Evolutionary conservation across 2,329 filamentous ascomycete species (phyloP).

Genomic region (Botryosphaeria agaves): DNA sequence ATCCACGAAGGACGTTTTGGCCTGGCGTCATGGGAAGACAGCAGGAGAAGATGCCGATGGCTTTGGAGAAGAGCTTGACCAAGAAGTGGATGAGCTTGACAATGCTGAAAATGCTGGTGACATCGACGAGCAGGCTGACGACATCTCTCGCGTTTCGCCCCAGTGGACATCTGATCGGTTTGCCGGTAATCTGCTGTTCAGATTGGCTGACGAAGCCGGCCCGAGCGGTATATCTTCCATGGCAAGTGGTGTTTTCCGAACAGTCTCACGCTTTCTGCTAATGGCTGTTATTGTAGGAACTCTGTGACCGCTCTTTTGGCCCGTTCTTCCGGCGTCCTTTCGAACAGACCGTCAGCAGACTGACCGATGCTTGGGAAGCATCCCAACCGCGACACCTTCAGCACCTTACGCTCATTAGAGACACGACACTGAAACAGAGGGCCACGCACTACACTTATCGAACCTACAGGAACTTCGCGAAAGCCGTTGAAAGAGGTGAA

Average conservation of each 20-base stretch:
- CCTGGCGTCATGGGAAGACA: conserved; percentile 5
- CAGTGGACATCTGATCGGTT: conserved; percentile 37
- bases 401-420: conserved; percentile 38
- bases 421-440: conserved; percentile 30
- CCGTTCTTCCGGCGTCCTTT: conserved; percentile 35
- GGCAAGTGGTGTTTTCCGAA: conserved; percentile 11
- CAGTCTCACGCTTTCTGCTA: neutral
- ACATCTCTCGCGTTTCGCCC: conserved; percentile 21
- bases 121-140: neutral
- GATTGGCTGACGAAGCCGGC: conserved; percentile 29
- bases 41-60: conserved; percentile 9
- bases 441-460: conserved; percentile 37
- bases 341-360: conserved; percentile 32
- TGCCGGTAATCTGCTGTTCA: conserved; percentile 34
- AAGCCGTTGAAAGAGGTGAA: conserved; percentile 31
- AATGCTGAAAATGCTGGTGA: neutral
- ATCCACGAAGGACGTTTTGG: neutral
- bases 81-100: conserved; percentile 2
- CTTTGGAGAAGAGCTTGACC: conserved; percentile 7
- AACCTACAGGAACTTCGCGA: conserved; percentile 32
- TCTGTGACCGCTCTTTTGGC: conserved; percentile 22
- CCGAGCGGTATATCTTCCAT: conserved; percentile 30
- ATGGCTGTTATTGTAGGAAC: conserved; percentile 13
- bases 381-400: conserved; percentile 41
- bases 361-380: conserved; percentile 38